Conservation (phyloP, 2,329 filamentous ascomycete genomes). For the Scytalidium lignicola region DNA sequence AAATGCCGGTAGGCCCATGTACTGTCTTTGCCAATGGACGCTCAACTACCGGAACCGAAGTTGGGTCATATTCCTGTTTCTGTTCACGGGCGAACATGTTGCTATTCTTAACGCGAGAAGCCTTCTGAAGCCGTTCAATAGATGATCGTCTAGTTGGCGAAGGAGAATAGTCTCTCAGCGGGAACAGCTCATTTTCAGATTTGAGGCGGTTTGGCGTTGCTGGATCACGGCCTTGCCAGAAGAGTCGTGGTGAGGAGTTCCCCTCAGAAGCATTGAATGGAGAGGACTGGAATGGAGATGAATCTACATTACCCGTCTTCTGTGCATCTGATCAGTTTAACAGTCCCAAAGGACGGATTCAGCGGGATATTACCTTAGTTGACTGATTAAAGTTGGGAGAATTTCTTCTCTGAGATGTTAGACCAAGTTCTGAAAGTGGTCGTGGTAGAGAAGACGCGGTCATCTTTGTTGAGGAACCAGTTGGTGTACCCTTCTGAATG, state of each 20-base stretch:
- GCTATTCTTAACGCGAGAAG: conserved; percentile 95
- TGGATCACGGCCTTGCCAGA: conserved; percentile 78
- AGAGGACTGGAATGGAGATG: conserved; percentile 81
- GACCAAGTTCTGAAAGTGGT: conserved; percentile 84
- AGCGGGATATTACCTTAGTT: conserved; percentile 55
- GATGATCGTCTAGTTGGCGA: conserved; percentile 78
- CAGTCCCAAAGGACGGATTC: conserved; percentile 8
- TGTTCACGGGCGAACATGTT: conserved; percentile 93
- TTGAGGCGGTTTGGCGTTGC: conserved; percentile 57
- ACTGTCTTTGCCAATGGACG: conserved; percentile 74
- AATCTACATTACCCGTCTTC: conserved; percentile 68
- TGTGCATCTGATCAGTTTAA: conserved; percentile 29
- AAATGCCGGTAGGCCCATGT: conserved; percentile 54
- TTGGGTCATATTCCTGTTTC: conserved; percentile 87
- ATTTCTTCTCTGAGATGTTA: conserved; percentile 80
- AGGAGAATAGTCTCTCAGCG: conserved; percentile 49
- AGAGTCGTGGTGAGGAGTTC: conserved; percentile 72
- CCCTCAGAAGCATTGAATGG: conserved; percentile 55
- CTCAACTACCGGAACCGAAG: conserved; percentile 71
- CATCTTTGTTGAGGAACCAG: conserved; percentile 54
- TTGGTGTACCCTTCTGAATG: conserved; percentile 65
- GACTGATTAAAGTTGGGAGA: conserved; percentile 83
- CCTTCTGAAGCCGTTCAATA: conserved; percentile 91
- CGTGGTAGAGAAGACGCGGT: conserved; percentile 57
- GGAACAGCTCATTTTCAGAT: conserved; percentile 63